phyloP scores from a whole-genome alignment of 1,284 basidiomycete genomes.

The Chiua sp. region DNA sequence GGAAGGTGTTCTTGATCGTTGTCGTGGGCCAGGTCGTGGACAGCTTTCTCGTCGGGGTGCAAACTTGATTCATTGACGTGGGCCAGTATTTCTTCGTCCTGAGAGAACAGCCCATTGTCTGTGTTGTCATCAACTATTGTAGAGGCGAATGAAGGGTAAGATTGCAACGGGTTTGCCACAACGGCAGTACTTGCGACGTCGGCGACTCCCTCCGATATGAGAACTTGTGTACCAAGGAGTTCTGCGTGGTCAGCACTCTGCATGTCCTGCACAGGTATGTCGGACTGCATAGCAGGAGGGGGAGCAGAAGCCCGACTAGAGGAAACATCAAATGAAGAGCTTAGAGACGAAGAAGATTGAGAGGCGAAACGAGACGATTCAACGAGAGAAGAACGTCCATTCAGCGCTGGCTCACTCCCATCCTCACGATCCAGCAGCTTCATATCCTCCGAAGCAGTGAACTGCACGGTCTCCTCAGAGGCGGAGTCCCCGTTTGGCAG shows the following conservation, averaged over 20 bases:
- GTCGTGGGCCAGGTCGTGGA: conserved; percentile 21
- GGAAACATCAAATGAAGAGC: conserved; percentile 45
- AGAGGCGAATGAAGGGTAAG: conserved; percentile 49
- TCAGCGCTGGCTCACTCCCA: conserved; percentile 26
- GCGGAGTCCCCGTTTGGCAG: conserved; percentile 18
- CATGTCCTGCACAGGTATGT: conserved; percentile 39
- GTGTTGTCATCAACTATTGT: conserved; percentile 54
- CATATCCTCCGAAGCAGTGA: conserved; percentile 10
- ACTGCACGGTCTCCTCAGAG: conserved; percentile 19
- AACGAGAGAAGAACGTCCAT: conserved; percentile 32
- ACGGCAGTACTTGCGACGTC: conserved; percentile 5
- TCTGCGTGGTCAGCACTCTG: conserved; percentile 52
- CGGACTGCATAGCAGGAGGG: conserved; percentile 43
- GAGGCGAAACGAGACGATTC: conserved; percentile 33
- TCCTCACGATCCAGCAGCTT: conserved; percentile 21
- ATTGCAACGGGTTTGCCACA: conserved; percentile 41
- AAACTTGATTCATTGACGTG: conserved; percentile 16
- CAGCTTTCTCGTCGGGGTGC: conserved; percentile 17
- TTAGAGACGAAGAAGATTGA: conserved; percentile 40
- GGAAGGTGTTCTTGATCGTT: conserved; percentile 54
- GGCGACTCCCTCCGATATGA: conserved; percentile 12
- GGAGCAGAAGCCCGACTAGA: conserved; percentile 42
- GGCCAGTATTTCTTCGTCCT: conserved; percentile 32
- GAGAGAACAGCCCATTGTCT: conserved; percentile 36
- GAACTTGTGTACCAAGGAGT: conserved; percentile 46